These are phyloP conservation scores for Xerocomus subilludens DNA, from an alignment of 1,284 basidiomycete species.

Conservation along the genomic window DNA sequence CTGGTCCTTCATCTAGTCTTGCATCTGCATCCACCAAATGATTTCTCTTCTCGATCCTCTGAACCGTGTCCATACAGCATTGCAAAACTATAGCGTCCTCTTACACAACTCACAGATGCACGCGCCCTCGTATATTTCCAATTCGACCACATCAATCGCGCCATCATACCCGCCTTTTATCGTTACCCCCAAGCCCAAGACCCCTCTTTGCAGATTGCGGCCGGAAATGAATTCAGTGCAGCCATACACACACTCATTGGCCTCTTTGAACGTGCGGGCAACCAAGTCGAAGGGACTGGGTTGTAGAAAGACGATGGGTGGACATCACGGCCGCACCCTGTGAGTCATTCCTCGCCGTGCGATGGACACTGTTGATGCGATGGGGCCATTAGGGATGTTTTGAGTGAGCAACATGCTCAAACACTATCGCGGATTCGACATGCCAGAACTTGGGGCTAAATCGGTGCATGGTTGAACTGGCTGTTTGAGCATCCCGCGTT, in stretches of 20 bases:
- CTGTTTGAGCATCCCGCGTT: constrained; percentile 73
- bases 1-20: constrained; percentile 53
- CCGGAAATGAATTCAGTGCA: constrained; percentile 67
- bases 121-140: constrained; percentile 75
- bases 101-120: constrained; percentile 57
- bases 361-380: background rate
- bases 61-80: constrained; percentile 66
- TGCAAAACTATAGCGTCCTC: too few relatives aligned
- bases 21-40: constrained; percentile 59
- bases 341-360: constrained; percentile 52
- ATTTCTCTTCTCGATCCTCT: constrained; percentile 69
- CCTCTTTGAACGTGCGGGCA: constrained; percentile 69
- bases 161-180: constrained; percentile 80
- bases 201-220: constrained; percentile 63
- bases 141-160: constrained; percentile 73
- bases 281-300: constrained; percentile 60
- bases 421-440: constrained; percentile 74
- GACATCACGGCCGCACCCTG: constrained; percentile 84
- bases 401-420: constrained; percentile 72
- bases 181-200: constrained; percentile 82
- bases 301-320: constrained; percentile 69
- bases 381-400: constrained; percentile 66
- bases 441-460: constrained; percentile 59
- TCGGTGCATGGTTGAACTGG: constrained; percentile 64
- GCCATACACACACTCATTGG: constrained; percentile 66